Base-by-base conservation (phyloP, 2,329 filamentous ascomycete species). In the Fusarium poae region DNA sequence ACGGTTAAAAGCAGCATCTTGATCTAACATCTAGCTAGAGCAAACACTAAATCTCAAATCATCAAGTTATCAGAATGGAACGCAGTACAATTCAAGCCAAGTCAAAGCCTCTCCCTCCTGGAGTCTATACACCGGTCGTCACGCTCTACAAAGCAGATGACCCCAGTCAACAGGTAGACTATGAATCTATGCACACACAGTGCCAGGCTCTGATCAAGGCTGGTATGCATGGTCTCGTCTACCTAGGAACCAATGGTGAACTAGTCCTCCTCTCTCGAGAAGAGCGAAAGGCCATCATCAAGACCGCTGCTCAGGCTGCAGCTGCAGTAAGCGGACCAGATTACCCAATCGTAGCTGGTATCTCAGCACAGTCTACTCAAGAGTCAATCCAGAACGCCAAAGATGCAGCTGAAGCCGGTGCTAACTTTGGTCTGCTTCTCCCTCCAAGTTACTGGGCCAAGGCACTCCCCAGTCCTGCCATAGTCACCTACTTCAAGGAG, bases 401-500 rank as follows among this genome's bases (percentile, higher is more conserved):
- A 32, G 83, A 93, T 71, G 91, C 91, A 10, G 87, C 86, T 65
- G 83, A 84, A 10, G 84, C 88, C 20, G 92, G 92, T 39, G 92
- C 89, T 65, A 89, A 92, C 75, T 92, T 91, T 68, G 91, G 89
- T 3, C 83, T 95, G 44, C 86, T 94, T 2, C 84, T 95, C 7
- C 91, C 92, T 9, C 92, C 92, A 1, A 88, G 87, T 46, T 95
- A 94, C 81, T 94, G 93, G 76, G 84, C 11, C 79, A 84, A 46
- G 83, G 86, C 71, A 11, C 63, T 72, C 84, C 89, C 40, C 80
- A 85, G 64, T 80, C 80, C 70, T 74, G 56, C 79, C 68, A n/a
- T 93, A 40, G 75, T 88, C n/a, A 82, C 86, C 6, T 93, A 89
- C 78, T 94, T 92, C 82, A 81, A 80, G 29, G 83, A 87, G 25